A percentile compares a stretch with the other conserved stretches of the same genome.
phyloP scores from a whole-genome alignment of 768 basidiomycete species.

The Exsudoporus frostii region DNA sequence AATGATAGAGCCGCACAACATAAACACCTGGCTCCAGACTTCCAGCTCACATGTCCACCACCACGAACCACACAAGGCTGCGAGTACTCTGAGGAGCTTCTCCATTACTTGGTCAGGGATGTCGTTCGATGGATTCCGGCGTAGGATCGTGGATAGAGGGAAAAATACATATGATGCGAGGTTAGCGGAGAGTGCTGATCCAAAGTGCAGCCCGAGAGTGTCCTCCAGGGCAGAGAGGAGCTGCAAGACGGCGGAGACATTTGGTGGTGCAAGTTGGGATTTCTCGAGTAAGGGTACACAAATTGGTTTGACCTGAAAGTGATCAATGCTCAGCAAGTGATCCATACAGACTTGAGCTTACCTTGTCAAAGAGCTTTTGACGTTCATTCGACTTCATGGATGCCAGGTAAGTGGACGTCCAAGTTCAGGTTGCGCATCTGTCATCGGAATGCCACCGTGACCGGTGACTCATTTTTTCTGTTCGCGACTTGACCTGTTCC shows the following conservation, averaged over 20 bases:
- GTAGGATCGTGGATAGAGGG: conserved; percentile 81
- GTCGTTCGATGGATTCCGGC: conserved; percentile 62
- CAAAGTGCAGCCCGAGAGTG: conserved; percentile 43
- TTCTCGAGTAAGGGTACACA: conserved; percentile 81
- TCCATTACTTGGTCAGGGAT: conserved; percentile 84
- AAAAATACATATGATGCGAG: conserved; percentile 85
- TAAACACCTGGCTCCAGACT: conserved; percentile 85
- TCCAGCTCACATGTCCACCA: conserved; percentile 78
- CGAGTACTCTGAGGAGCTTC: conserved; percentile 58
- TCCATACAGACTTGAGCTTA: conserved; percentile 14
- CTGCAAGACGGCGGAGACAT: conserved; percentile 44
- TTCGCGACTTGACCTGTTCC: not conserved
- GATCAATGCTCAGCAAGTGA: not conserved
- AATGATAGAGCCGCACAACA: conserved; percentile 63
- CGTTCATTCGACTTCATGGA: conserved; percentile 20
- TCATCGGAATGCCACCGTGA: not conserved
- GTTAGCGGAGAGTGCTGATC: conserved; percentile 46
- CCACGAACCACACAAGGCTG: conserved; percentile 65
- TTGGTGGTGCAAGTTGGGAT: conserved; percentile 57
- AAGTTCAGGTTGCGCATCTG: not conserved
- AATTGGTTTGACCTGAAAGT: conserved; percentile 53
- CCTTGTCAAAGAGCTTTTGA: conserved; percentile 38
- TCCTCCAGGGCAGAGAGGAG: conserved; percentile 55
- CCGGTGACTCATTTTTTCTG: not conserved
- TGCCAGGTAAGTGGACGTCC: conserved; percentile 11